Percentiles rank a stretch among this genome's conserved stretches.
These are phyloP conservation scores for Phytopythium vexans DNA, from an alignment of 352 stramenopile species.

Conservation along the genomic window DNA sequence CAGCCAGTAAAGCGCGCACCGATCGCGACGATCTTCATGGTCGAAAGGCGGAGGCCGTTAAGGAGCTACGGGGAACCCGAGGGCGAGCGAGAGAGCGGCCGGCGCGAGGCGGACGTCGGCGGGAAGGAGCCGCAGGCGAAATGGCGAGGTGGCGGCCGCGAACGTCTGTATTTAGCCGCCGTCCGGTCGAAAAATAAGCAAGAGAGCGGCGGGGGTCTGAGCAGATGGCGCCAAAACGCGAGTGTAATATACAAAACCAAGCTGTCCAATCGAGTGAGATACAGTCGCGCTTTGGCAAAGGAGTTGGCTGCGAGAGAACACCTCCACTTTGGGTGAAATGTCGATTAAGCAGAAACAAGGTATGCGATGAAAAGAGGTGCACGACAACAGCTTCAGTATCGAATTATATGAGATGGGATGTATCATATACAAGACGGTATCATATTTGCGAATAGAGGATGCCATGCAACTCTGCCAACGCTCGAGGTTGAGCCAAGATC, in stretches of 20 bases:
- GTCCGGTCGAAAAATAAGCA: conserved; percentile 2
- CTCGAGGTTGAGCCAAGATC: too few relatives aligned
- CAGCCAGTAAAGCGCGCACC: conserved; percentile 28
- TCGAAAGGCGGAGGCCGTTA: not conserved
- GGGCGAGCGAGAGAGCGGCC: not conserved
- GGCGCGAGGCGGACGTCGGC: not conserved
- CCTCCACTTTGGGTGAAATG: too few relatives aligned
- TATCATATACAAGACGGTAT: too few relatives aligned
- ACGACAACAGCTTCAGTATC: too few relatives aligned
- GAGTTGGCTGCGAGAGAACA: too few relatives aligned
- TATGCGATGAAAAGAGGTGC: too few relatives aligned
- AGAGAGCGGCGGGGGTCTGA: not conserved
- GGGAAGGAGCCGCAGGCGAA: not conserved
- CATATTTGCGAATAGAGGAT: too few relatives aligned
- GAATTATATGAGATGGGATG: too few relatives aligned
- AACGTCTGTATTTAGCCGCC: not conserved
- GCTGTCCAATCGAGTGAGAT: too few relatives aligned
- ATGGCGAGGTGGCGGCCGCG: not conserved
- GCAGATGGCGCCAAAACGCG: not conserved
- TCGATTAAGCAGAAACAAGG: too few relatives aligned
- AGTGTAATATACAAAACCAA: not conserved
- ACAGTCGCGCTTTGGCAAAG: too few relatives aligned
- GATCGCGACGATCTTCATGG: conserved; percentile 87
- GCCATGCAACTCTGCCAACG: too few relatives aligned
- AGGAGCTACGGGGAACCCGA: not conserved